Percentiles rank a stretch among this genome's conserved stretches.
Conservation (phyloP, 2,329 filamentous ascomycete genomes). For the Fusarium coffeatum region DNA sequence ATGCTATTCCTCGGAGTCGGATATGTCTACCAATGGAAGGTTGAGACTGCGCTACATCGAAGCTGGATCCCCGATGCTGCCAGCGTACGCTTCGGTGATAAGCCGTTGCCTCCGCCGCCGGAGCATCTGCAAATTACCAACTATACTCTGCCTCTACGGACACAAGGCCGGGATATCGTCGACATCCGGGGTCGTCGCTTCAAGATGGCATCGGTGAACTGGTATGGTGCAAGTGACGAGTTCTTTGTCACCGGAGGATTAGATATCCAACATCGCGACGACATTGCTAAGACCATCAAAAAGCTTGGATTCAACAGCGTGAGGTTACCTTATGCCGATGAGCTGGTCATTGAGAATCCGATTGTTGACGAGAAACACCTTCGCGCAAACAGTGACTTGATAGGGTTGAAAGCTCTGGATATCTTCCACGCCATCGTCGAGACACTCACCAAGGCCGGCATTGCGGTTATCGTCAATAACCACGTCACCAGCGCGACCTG, state of each 20-base stretch:
- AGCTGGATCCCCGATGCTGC: conserved; percentile 64
- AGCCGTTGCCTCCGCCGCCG: conserved; percentile 59
- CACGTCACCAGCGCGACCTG: conserved; percentile 76
- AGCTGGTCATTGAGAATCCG: conserved; percentile 72
- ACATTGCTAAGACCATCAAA: conserved; percentile 70
- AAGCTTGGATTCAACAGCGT: conserved; percentile 77
- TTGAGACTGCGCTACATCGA: conserved; percentile 57
- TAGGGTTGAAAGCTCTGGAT: conserved; percentile 68
- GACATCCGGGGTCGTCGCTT: conserved; percentile 67
- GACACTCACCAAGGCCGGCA: conserved; percentile 69
- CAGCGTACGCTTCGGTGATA: conserved; percentile 60
- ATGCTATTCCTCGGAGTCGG: conserved; percentile 44
- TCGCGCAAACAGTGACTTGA: conserved; percentile 69
- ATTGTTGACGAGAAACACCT: conserved; percentile 62
- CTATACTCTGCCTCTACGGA: conserved; percentile 68
- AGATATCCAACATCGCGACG: conserved; percentile 69
- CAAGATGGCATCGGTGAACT: conserved; percentile 74
- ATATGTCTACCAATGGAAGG: conserved; percentile 58
- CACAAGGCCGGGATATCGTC: conserved; percentile 69
- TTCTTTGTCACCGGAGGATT: conserved; percentile 73
- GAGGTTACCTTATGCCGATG: conserved; percentile 74
- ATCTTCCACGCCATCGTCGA: conserved; percentile 69
- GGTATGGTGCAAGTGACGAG: conserved; percentile 77
- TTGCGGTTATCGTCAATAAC: conserved; percentile 76
- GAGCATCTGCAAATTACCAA: conserved; percentile 57